These are phyloP conservation scores for Monosporascus sp. DNA, from an alignment of 2,329 filamentous ascomycete species.

Conservation along the genomic window DNA sequence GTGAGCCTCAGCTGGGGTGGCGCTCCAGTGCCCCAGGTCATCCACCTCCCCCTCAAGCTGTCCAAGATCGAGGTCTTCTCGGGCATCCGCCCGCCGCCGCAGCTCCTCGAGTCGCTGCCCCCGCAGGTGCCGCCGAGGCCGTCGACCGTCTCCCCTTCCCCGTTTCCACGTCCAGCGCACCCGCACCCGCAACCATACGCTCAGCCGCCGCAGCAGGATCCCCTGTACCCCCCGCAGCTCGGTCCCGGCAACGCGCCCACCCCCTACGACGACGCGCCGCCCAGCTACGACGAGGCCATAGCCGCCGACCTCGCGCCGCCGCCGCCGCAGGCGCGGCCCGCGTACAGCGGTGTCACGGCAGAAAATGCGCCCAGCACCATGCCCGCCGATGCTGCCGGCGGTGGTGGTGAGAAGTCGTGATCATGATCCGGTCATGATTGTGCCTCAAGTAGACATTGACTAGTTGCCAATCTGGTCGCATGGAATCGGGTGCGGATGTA, in stretches of 20 bases:
- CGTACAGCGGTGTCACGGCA: conserved; percentile 60
- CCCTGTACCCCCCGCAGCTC: conserved; percentile 55
- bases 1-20: conserved; percentile 70
- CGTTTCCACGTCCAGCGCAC: conserved; percentile 1
- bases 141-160: conserved; percentile 29
- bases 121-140: conserved; percentile 20
- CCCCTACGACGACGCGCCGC: conserved; percentile 71
- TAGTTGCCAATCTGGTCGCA: too few species aligned
- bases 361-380: conserved; percentile 53
- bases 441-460: too few species aligned
- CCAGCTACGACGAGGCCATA: conserved; percentile 91
- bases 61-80: conserved; percentile 74
- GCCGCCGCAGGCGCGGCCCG: conserved; percentile 58
- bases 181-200: conserved; percentile 7
- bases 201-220: conserved; percentile 32
- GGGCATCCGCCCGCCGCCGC: conserved; percentile 74
- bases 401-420: neutral
- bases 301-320: conserved; percentile 68
- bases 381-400: conserved; percentile 7
- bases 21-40: conserved; percentile 54
- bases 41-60: conserved; percentile 74
- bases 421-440: neutral
- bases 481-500: too few species aligned
- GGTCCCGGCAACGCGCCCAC: conserved; percentile 36
- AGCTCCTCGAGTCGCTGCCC: conserved; percentile 54